Percentiles rank a stretch among this genome's conserved stretches.
These are phyloP conservation scores for Pseudonitzschia multistriata DNA, from an alignment of 108 stramenopile genomes.

Conservation along the genomic window DNA sequence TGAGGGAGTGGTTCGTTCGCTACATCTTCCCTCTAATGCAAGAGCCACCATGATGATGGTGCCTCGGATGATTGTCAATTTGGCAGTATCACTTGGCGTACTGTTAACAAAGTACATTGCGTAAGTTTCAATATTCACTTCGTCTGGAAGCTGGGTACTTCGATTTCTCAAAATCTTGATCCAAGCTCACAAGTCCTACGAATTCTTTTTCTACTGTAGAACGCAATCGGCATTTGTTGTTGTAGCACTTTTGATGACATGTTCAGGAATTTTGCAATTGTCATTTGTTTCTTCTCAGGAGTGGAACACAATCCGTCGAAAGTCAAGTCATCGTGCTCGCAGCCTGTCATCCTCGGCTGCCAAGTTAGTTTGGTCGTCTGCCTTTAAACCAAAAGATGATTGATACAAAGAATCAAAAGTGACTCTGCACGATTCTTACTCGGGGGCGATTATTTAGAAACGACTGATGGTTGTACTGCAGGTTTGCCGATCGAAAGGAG, in stretches of 20 bases:
- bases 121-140: not conserved
- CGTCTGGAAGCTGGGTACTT: not conserved
- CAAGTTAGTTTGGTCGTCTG: not conserved
- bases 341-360: not conserved
- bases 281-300: constrained; percentile 12
- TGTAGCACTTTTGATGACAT: constrained; percentile 1
- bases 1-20: constrained; percentile 49
- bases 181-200: not conserved
- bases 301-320: not conserved
- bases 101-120: constrained; percentile 5
- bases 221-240: constrained; percentile 2
- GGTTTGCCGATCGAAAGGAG: too few relatives aligned
- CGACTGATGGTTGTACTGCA: too few relatives aligned
- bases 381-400: not conserved
- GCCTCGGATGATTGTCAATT: constrained; percentile 44
- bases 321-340: not conserved
- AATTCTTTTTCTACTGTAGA: not conserved
- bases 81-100: constrained; percentile 11
- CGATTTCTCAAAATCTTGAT: not conserved
- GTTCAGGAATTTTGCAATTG: constrained; percentile 4
- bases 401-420: not conserved
- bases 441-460: too few relatives aligned
- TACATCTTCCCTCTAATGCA: constrained; percentile 41
- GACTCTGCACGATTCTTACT: too few relatives aligned
- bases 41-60: constrained; percentile 45